phyloP scores from a whole-genome alignment of 495 filamentous ascomycete genomes.

The Tuber magnatum region DNA sequence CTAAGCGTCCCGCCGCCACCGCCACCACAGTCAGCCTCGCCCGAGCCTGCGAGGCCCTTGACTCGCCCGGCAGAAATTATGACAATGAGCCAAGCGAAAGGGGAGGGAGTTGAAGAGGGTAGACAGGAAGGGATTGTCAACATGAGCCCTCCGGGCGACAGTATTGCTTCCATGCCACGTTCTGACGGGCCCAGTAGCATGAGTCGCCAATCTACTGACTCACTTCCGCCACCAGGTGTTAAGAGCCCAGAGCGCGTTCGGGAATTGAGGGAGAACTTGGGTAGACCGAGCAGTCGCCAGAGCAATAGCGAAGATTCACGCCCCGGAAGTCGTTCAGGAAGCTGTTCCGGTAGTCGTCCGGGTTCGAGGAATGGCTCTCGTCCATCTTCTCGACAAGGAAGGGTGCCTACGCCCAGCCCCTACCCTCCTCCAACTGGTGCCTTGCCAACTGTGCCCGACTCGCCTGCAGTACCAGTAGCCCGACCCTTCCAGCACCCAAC shows the following conservation, averaged over 20 bases:
- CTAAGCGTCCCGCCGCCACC: slow-evolving; percentile 6
- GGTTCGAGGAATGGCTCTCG: slow-evolving; percentile 27
- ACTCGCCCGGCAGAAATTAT: slow-evolving; percentile 29
- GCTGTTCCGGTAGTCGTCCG: slow-evolving; percentile 26
- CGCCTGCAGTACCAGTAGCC: background rate
- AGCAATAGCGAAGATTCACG: slow-evolving; percentile 8
- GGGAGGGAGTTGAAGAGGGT: slow-evolving; percentile 4
- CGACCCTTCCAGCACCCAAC: background rate
- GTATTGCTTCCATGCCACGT: background rate
- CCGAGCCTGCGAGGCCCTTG: slow-evolving; percentile 12
- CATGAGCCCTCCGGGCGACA: background rate
- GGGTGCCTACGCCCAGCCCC: slow-evolving; percentile 25
- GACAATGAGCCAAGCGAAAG: slow-evolving; percentile 21
- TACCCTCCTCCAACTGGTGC: slow-evolving; percentile 30
- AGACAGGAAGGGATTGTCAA: background rate
- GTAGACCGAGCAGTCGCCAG: slow-evolving; percentile 25
- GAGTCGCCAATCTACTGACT: slow-evolving; percentile 18
- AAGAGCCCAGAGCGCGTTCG: slow-evolving; percentile 17
- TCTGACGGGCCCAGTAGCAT: background rate
- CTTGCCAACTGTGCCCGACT: slow-evolving; percentile 21
- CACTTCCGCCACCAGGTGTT: slow-evolving; percentile 6
- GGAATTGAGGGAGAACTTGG: slow-evolving; percentile 17
- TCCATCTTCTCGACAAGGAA: slow-evolving; percentile 22
- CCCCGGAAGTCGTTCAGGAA: slow-evolving; percentile 24
- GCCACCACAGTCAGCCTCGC: slow-evolving; percentile 4